phyloP scores from a whole-genome alignment of 108 stramenopile species.

The Phaeodactylum tricornutum region DNA sequence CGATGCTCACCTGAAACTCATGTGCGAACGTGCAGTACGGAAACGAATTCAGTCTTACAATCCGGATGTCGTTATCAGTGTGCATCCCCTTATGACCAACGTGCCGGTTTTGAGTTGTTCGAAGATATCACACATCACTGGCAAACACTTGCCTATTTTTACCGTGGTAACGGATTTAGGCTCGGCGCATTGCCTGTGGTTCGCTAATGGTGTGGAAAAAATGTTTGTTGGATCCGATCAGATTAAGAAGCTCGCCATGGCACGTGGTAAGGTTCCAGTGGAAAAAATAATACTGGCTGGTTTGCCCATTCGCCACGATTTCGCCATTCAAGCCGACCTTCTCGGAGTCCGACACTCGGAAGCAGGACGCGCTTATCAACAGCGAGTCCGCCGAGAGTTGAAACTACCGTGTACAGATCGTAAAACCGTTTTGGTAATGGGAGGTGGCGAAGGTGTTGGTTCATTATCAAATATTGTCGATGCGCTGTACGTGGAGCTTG shows the following conservation, averaged over 20 bases:
- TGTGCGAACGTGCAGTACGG: constrained; percentile 65
- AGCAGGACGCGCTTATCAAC: constrained; percentile 49
- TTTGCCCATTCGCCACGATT: constrained; percentile 90
- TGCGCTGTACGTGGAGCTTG: constrained; percentile 55
- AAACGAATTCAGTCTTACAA: constrained; percentile 47
- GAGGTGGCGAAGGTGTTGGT: constrained; percentile 94
- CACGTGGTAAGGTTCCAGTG: constrained; percentile 63
- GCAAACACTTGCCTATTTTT: constrained; percentile 74
- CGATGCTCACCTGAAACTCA: constrained; percentile 69
- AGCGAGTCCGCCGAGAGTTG: constrained; percentile 27
- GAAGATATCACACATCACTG: constrained; percentile 73
- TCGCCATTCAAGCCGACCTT: constrained; percentile 55
- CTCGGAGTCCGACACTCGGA: constrained; percentile 58
- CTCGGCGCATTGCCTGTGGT: constrained; percentile 89
- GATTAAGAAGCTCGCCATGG: constrained; percentile 59
- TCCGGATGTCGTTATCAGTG: constrained; percentile 89
- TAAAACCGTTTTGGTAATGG: constrained; percentile 51
- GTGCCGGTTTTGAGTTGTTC: constrained; percentile 77
- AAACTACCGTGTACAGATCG: constrained; percentile 33
- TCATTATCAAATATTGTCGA: constrained; percentile 82
- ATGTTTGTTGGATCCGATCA: constrained; percentile 83
- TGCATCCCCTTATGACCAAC: constrained; percentile 94
- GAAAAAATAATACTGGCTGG: constrained; percentile 84
- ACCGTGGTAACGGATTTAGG: constrained; percentile 97
- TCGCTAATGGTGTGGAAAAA: constrained; percentile 81